Base-by-base conservation (phyloP, 164 flowering plant species). In the Magnolia changhungtana region DNA sequence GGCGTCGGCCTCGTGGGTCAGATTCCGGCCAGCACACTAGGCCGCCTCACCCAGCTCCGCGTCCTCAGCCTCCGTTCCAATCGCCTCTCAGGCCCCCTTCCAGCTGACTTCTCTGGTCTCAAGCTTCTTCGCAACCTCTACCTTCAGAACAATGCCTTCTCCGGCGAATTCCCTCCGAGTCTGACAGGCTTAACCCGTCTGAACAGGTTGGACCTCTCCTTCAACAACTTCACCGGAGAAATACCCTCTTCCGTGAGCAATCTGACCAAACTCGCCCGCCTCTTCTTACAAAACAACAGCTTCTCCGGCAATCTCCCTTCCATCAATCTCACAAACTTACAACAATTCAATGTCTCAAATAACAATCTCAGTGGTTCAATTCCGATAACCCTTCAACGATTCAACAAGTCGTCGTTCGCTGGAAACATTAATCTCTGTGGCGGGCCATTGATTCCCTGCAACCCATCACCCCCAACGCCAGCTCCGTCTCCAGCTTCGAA, bases 61-160 rank as follows among this genome's bases (percentile, higher is more conserved):
- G 89, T 94, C 19, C 90, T 96, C 37, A 87, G 92, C 75, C 94
- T 96, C 79, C 92, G 97, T 0, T 81, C 90, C 8, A 96, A 96
- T 70, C 83, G 87, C 11, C 89, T 96, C 52, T 80, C 87, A 69
- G 99, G 98, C 5, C 19, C 64, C 72, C 71, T 94, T 59, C 99
- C 99, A 0, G 13, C 87, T 1, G 99, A 96, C 75, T 88, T 96
- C 77, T 77, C 91, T 10, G 78, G 87, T 59, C 80, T 96, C 24
- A 83, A 82, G 11, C 50, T 79, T 2, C 84, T 94, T 9, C 90
- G 92, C 11, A 85, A 84, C 67, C 80, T 94, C 8, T 96, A 87
- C 78, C 84, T 94, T 7, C 98, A 94, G 65, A 59, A 84, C 76
- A 96, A 96, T 76, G 72, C n/a, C 21, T 82, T 96, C 68, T 87